Conservation (phyloP, 2,329 filamentous ascomycete genomes). For the Metarhizium rileyi region DNA sequence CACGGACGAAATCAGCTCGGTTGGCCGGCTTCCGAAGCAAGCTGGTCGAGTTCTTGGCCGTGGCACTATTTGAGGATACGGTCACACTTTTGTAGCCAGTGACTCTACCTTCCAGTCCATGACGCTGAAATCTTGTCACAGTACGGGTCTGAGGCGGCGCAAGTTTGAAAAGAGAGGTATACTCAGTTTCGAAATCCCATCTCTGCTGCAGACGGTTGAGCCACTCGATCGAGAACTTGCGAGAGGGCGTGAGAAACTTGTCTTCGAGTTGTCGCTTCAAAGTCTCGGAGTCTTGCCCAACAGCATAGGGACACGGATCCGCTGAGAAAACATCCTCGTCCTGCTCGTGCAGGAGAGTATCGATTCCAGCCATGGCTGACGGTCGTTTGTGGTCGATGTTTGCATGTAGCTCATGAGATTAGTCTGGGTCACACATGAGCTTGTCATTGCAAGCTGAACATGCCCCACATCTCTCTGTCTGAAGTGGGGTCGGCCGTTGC, state of each 20-base stretch:
- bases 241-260: slow-evolving; percentile 70
- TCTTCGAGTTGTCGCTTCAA: slow-evolving; percentile 64
- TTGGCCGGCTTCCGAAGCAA: slow-evolving; percentile 76
- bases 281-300: slow-evolving; percentile 41
- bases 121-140: slow-evolving; percentile 84
- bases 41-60: slow-evolving; percentile 91
- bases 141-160: slow-evolving; percentile 88
- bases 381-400: neutral
- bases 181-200: slow-evolving; percentile 76
- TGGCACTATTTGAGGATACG: slow-evolving; percentile 77
- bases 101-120: slow-evolving; percentile 85
- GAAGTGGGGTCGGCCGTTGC: slow-evolving; percentile 10
- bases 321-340: slow-evolving; percentile 10
- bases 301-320: neutral
- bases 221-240: slow-evolving; percentile 74
- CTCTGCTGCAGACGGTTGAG: slow-evolving; percentile 79
- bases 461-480: neutral
- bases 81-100: slow-evolving; percentile 93
- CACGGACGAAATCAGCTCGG: slow-evolving; percentile 83
- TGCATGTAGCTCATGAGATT: neutral
- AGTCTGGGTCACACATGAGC: slow-evolving; percentile 1
- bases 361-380: slow-evolving; percentile 24
- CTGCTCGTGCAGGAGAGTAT: slow-evolving; percentile 23
- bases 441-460: neutral
- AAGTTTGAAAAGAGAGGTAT: slow-evolving; percentile 75